phyloP scores from a whole-genome alignment of 352 stramenopile species.

The Pythium pyrilobum region DNA sequence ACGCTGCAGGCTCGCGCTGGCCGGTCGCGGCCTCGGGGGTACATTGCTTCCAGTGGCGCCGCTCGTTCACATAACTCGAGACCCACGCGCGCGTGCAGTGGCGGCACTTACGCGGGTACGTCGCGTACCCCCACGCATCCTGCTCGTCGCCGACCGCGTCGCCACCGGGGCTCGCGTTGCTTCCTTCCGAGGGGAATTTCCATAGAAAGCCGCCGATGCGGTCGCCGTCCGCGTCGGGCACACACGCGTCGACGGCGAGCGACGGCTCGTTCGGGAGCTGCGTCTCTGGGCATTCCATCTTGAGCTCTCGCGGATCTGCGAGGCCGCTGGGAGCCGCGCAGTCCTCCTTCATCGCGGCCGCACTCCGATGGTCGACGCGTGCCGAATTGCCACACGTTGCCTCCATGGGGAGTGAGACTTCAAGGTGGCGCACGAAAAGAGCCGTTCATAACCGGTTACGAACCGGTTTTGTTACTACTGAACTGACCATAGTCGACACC shows the following conservation, averaged over 20 bases:
- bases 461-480: not conserved
- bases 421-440: not conserved
- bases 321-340: not conserved
- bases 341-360: not conserved
- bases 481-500: not conserved
- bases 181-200: constrained; percentile 71
- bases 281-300: not conserved
- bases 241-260: not conserved
- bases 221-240: constrained; percentile 13
- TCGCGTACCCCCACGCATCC: not conserved
- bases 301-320: not conserved
- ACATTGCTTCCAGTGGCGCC: constrained; percentile 19
- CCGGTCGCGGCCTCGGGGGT: not conserved
- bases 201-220: constrained; percentile 37
- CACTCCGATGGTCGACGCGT: not conserved
- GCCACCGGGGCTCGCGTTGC: constrained; percentile 16
- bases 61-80: constrained; percentile 22
- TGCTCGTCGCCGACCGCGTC: not conserved
- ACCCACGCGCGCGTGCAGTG: constrained; percentile 19
- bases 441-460: not conserved
- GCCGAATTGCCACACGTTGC: not conserved
- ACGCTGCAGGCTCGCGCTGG: not conserved
- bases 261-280: not conserved
- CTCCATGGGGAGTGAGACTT: constrained; percentile 6
- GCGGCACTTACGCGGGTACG: constrained; percentile 21